Base-by-base conservation (phyloP, 495 filamentous ascomycete species). In the Clohesyomyces aquaticus region DNA sequence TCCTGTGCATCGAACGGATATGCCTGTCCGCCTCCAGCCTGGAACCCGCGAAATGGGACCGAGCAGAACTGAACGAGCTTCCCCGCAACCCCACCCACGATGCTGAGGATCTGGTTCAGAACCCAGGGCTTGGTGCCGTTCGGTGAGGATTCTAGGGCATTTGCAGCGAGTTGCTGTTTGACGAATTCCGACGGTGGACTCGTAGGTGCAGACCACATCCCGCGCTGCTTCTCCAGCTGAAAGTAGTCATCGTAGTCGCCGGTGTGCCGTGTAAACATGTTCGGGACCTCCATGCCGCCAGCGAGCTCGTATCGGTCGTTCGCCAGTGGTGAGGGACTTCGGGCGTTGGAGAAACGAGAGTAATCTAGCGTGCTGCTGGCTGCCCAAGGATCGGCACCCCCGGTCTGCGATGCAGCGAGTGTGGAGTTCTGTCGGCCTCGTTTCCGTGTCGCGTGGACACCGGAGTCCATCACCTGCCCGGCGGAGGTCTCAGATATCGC, bases 21-120 rank as follows among this genome's bases (percentile, higher is more conserved):
- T 14, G 85, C 88, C 38, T 77, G 79, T 4, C 91, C 92, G 18
- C 88, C 91, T 23, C 91, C 92, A 14, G 91, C 89, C 58, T 93
- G 87, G 75, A 96, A 96, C 0, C 92, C 92, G 49, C 80, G 78
- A 71, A 96, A 93, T 0, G 88, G 83, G 1, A 80, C 78, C 70
- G 80, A 88, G 80, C 91, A 94, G 62, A 95, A 91, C 69, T 91
- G 83, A 79, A 89, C 90, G 9, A 94, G 85, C 72, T 87, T 93
- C 6, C 89, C 89, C 1, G 78, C 80, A 11, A 79, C 73, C 3
- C 69, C 72, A 0, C 72, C 74, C 8, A 91, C 86, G 25, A 89
- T 82, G 29, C 79, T 78, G 45, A 84, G 79, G 80, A 66, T 54
- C 26, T 59, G 55, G 63, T 25, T 68, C 53, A 59, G 56, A 58